A percentile compares a stretch with the other conserved stretches of the same genome.
phyloP scores from a whole-genome alignment of 23 red algal genomes.

The Gracilaria caudata region DNA sequence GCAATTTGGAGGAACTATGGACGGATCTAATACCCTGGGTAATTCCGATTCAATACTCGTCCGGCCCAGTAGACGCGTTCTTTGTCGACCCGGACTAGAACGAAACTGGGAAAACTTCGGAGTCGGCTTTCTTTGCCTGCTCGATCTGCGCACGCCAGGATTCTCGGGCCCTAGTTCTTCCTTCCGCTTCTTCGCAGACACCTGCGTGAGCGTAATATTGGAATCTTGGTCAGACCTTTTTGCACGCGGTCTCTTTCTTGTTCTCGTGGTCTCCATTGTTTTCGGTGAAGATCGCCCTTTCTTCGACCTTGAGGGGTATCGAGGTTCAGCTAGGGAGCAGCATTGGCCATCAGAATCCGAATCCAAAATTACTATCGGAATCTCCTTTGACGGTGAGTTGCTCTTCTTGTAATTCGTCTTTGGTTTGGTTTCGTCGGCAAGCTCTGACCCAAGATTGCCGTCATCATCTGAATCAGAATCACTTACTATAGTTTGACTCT shows the following conservation, averaged over 20 bases:
- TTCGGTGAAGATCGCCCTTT: neutral
- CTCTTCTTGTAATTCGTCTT: neutral
- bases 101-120: constrained; percentile 6
- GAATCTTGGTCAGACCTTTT: neutral
- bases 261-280: neutral
- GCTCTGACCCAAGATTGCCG: neutral
- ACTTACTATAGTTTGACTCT: neutral
- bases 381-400: neutral
- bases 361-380: neutral
- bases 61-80: neutral
- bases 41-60: neutral
- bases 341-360: neutral
- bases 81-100: neutral
- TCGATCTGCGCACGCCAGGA: neutral
- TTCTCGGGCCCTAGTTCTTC: neutral
- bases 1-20: neutral
- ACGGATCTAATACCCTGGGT: neutral
- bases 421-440: neutral
- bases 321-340: neutral
- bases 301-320: neutral
- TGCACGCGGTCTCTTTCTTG: neutral
- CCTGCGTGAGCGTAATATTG: neutral
- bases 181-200: neutral
- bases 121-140: neutral
- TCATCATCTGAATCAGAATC: constrained; percentile 15